Conservation (phyloP, 305 asterid species). For the Petunia hybrid region DNA sequence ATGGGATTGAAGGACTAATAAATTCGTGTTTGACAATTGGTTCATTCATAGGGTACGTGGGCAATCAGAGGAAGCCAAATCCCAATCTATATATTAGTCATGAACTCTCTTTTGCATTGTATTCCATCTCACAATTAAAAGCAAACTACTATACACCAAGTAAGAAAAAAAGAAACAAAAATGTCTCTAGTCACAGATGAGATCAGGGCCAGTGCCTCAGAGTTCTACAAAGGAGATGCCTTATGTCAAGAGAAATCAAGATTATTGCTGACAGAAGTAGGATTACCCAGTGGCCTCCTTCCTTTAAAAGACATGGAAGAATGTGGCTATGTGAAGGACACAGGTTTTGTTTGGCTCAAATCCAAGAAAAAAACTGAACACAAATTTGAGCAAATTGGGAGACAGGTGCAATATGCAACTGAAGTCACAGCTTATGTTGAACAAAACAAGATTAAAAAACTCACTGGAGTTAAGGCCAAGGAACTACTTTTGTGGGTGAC, state of each 20-base stretch:
- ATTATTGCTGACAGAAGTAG: constrained; percentile 63
- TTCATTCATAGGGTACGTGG: no score
- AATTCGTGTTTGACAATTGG: no score
- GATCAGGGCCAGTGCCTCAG: constrained; percentile 72
- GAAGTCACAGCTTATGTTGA: constrained; percentile 57
- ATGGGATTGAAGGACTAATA: no score
- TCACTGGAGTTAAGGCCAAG: constrained; percentile 57
- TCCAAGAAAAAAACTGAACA: constrained; percentile 51
- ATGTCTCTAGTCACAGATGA: constrained; percentile 69
- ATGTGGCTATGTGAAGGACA: constrained; percentile 75
- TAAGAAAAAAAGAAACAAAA: background rate
- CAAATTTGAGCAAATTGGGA: constrained; percentile 45
- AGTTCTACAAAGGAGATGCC: constrained; percentile 71
- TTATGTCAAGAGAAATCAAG: constrained; percentile 71
- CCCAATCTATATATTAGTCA: no score
- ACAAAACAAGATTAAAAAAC: constrained; percentile 51
- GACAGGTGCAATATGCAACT: constrained; percentile 37
- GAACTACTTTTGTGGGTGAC: constrained; percentile 52
- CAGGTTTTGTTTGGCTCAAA: constrained; percentile 91
- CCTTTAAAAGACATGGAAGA: constrained; percentile 80
- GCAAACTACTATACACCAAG: no score
- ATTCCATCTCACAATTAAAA: no score
- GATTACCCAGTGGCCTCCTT: constrained; percentile 82
- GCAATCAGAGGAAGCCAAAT: no score
- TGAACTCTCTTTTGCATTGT: no score